A percentile compares a stretch with the other conserved stretches of the same genome.
Conservation (phyloP, 208 protist genomes). For the Novymonas esmeraldas region DNA sequence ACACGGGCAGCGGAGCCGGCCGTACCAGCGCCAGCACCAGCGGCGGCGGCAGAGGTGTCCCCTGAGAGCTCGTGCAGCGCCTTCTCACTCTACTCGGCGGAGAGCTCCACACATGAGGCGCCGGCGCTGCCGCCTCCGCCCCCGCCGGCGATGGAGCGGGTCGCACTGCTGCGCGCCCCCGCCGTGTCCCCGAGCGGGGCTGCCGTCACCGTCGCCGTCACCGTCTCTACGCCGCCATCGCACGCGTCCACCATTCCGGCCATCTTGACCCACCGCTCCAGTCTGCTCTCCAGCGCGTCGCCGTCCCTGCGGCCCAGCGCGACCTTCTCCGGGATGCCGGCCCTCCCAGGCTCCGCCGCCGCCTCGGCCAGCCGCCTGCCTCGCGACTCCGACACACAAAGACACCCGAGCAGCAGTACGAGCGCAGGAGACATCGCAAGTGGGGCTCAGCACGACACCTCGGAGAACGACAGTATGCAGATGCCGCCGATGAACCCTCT, state of each 20-base stretch:
- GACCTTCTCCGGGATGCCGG: not conserved
- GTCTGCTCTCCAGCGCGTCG: too few relatives aligned
- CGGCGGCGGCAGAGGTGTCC: not conserved
- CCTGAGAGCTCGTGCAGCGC: conserved; percentile 19
- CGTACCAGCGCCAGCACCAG: not conserved
- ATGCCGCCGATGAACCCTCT: too few relatives aligned
- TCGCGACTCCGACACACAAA: too few relatives aligned
- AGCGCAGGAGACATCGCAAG: too few relatives aligned
- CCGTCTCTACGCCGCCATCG: too few relatives aligned
- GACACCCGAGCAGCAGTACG: not conserved
- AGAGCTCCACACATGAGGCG: conserved; percentile 16
- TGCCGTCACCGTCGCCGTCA: not conserved
- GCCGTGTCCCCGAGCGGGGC: not conserved
- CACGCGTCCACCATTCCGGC: too few relatives aligned
- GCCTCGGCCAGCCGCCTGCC: too few relatives aligned
- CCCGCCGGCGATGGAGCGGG: not conserved
- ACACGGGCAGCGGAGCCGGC: not conserved
- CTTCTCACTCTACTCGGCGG: conserved; percentile 29
- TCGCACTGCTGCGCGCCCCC: not conserved
- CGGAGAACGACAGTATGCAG: not conserved
- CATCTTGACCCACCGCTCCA: too few relatives aligned
- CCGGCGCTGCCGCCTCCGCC: conserved; percentile 1
- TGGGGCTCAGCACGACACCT: not conserved
- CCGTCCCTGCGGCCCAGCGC: not conserved
- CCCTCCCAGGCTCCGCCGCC: too few relatives aligned